Evolutionary conservation across 768 basidiomycete species (phyloP).

Genomic region (Boletus huronensis): DNA sequence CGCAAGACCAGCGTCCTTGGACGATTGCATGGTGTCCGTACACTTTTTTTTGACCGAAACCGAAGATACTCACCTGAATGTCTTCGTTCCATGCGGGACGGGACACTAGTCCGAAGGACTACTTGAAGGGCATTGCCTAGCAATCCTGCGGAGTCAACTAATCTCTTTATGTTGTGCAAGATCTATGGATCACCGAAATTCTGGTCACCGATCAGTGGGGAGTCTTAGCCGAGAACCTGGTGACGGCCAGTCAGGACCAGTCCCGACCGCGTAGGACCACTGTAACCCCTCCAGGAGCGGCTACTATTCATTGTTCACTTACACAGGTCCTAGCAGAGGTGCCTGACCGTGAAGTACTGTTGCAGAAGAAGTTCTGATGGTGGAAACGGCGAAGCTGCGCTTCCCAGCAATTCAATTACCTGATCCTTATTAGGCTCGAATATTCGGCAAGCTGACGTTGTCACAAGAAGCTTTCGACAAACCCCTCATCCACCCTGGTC

Average conservation of each 20-base stretch:
- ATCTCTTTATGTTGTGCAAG: neutral
- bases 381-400: slow-evolving; percentile 15
- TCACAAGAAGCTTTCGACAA: slow-evolving; percentile 6
- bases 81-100: neutral
- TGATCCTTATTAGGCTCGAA: slow-evolving; percentile 18
- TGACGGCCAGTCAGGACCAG: neutral
- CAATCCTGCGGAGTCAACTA: neutral
- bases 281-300: neutral
- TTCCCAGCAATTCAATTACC: slow-evolving; percentile 18
- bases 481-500: slow-evolving; percentile 5
- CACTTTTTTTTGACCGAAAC: neutral
- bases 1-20: slow-evolving; percentile 20
- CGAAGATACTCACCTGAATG: slow-evolving; percentile 5
- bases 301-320: slow-evolving; percentile 5
- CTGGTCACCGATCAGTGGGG: neutral
- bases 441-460: slow-evolving; percentile 17
- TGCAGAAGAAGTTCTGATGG: slow-evolving; percentile 4
- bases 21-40: neutral
- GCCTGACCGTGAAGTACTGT: neutral
- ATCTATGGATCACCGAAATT: too few relatives aligned
- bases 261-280: neutral
- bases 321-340: neutral
- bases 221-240: neutral
- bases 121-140: neutral
- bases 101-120: slow-evolving; percentile 9